phyloP scores from a whole-genome alignment of 73 alveolate genomes.

The Stentor coeruleus region DNA sequence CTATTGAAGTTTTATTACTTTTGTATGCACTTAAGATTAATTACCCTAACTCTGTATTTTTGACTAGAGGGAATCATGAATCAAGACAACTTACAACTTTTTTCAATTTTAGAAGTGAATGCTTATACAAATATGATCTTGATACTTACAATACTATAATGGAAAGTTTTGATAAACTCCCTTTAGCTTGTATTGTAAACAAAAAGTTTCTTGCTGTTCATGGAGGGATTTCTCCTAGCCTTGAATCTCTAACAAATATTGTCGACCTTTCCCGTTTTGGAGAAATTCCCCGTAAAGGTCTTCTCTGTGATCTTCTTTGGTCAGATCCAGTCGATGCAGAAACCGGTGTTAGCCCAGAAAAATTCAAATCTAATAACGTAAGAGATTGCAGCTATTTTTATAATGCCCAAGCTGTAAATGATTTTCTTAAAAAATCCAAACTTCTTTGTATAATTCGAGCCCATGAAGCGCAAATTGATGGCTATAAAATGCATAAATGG shows the following conservation, averaged over 20 bases:
- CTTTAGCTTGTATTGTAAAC: constrained; percentile 72
- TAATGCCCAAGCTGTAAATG: constrained; percentile 55
- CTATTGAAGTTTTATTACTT: constrained; percentile 60
- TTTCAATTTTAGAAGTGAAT: constrained; percentile 76
- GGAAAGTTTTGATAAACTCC: constrained; percentile 76
- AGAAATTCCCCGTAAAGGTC: constrained; percentile 78
- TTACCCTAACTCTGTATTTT: constrained; percentile 65
- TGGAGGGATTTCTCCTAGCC: constrained; percentile 87
- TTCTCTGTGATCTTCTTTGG: constrained; percentile 82
- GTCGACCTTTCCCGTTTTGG: constrained; percentile 57
- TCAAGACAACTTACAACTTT: constrained; percentile 77
- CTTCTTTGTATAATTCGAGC: constrained; percentile 77
- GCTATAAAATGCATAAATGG: constrained; percentile 90
- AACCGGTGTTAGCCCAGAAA: constrained; percentile 42
- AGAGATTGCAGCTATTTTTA: constrained; percentile 67
- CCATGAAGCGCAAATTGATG: constrained; percentile 93
- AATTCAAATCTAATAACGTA: constrained; percentile 56
- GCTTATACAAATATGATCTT: constrained; percentile 61
- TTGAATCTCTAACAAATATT: constrained; percentile 57
- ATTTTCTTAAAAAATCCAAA: constrained; percentile 44
- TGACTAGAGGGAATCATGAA: constrained; percentile 87
- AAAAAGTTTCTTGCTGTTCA: constrained; percentile 74
- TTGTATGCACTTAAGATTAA: constrained; percentile 60
- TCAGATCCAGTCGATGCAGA: constrained; percentile 84
- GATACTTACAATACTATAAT: constrained; percentile 72